Evolutionary conservation across 2,329 filamentous ascomycete species (phyloP).

Genomic region (Fusarium globosum): DNA sequence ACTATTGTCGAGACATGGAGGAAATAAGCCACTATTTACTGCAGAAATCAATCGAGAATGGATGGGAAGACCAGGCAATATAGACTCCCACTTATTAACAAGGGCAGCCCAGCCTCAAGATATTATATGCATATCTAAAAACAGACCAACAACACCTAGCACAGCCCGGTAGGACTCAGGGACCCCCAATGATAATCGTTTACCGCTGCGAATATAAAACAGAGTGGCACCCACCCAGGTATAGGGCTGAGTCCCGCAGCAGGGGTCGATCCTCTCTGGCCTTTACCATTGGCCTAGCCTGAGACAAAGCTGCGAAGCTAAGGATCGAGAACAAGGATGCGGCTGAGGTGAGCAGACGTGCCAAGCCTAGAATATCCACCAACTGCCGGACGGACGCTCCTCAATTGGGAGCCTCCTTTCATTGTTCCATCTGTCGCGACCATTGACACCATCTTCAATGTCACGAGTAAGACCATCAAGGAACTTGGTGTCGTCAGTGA

Average conservation of each 20-base stretch:
- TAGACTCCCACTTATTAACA: not conserved
- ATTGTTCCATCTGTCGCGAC: not conserved
- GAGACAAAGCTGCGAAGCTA: conserved; percentile 6
- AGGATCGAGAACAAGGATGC: conserved; percentile 6
- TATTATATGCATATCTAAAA: conserved; percentile 4
- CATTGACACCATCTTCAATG: not conserved
- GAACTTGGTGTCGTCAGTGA: not conserved
- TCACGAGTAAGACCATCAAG: not conserved
- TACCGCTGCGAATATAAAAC: conserved; percentile 3
- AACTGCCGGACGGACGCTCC: not conserved
- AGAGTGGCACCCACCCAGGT: conserved; percentile 5
- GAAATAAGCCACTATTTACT: not conserved
- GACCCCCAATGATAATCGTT: not conserved
- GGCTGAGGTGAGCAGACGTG: conserved; percentile 17
- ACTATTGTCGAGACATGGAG: not conserved
- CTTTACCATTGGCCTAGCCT: conserved; percentile 2
- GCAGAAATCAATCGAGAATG: not conserved
- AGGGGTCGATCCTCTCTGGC: not conserved
- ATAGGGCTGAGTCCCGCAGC: conserved; percentile 14
- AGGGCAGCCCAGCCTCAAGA: conserved; percentile 11
- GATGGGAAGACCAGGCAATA: not conserved
- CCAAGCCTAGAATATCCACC: conserved; percentile 10
- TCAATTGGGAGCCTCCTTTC: not conserved
- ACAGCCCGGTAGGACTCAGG: conserved; percentile 5
- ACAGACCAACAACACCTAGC: conserved; percentile 3